Base-by-base conservation (phyloP, 1,284 basidiomycete species). In the Acaromyces ingoldii region DNA sequence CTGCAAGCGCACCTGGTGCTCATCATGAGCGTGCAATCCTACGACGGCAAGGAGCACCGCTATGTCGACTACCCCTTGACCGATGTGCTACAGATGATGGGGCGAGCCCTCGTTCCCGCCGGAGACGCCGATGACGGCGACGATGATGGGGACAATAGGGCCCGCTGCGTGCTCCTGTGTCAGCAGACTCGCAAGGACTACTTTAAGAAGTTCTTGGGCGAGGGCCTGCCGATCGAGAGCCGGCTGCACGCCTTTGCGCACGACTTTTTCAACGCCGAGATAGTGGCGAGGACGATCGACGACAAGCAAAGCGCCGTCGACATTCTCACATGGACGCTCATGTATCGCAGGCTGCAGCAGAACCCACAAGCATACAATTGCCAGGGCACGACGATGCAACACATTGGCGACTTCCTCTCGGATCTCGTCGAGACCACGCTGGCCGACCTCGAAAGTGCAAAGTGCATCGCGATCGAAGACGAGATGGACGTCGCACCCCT, bases 61-160 rank as follows among this genome's bases (percentile, higher is more conserved):
- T 98, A 99, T 67, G 82, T 95, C 65, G 93, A 98, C 77, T 98
- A 97, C 71, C 89, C 95, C 1, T 88, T 98, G 54, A 90, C 93
- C 80, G 92, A 97, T 66, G 87, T 98, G 10, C 82, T 98, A 1
- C 92, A 98, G 73, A 98, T 98, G 93, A 95, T 98, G 84, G 95
- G 95, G 37, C 83, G 87, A 19, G 92, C 93, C 1, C 96, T 91
- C 73, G 29, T 56, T 6, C 84, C 91, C 25, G 91, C 93, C 15
- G 78, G 79, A 42, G 84, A 90, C 57, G 30, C 48, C 4, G 68
- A 62, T 2, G 21, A 45, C 15, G 29, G 33, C n/a, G 17, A 37
- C 17, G 42, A 45, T 6, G 5, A 15, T n/a, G 42, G 34, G 4
- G 92, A 96, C 65, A 84, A 86, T 10, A 85, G 85, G 51, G 91